Evolutionary conservation across 495 filamentous ascomycete species (phyloP).

Genomic region (Apiosordaria backusii): DNA sequence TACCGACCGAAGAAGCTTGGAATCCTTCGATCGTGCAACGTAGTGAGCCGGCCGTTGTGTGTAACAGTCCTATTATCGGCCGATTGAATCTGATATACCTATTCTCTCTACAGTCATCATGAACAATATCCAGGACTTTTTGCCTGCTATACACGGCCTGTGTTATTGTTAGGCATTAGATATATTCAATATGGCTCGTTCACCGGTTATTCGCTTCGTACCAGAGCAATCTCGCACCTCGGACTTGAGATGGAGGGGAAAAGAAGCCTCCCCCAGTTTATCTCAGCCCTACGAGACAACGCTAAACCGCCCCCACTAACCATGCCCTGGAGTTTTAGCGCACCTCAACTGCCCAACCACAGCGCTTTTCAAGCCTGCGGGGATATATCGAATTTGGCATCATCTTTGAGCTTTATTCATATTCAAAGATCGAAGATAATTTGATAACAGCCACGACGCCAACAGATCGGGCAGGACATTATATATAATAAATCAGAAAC

Average conservation of each 20-base stretch:
- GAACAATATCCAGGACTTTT: background rate
- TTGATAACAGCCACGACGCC: background rate
- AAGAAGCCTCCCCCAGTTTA: background rate
- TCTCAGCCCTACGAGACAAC: slow-evolving; percentile 15
- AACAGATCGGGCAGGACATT: background rate
- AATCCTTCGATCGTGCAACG: background rate
- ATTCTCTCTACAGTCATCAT: background rate
- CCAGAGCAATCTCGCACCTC: background rate
- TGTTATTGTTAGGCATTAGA: background rate
- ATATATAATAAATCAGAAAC: background rate
- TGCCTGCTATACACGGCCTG: background rate
- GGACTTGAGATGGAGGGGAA: background rate
- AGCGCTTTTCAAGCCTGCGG: background rate
- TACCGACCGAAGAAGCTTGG: slow-evolving; percentile 6
- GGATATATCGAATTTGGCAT: background rate
- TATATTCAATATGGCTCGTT: background rate
- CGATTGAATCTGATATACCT: slow-evolving; percentile 1
- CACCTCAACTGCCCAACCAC: slow-evolving; percentile 1
- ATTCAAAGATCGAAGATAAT: background rate
- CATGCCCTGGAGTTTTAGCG: slow-evolving; percentile 6
- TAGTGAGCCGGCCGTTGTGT: background rate
- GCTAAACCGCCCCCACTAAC: slow-evolving; percentile 1
- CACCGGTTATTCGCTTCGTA: background rate
- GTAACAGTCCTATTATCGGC: background rate
- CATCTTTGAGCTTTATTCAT: background rate